phyloP scores from a whole-genome alignment of 805 yeast species.

The Teunomyces stri region DNA sequence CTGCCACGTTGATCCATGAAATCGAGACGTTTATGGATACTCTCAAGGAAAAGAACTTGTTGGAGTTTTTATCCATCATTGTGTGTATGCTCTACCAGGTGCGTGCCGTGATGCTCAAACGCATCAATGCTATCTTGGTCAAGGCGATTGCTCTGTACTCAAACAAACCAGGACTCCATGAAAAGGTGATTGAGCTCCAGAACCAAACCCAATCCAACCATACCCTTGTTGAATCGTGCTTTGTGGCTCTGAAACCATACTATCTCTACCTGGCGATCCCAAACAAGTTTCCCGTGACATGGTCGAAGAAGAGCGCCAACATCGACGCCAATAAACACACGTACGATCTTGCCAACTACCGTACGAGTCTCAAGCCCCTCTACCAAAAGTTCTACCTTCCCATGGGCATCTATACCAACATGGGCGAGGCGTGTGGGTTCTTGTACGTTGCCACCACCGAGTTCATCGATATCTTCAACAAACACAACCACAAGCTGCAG shows the following conservation, averaged over 20 bases:
- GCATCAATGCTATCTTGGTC: constrained; percentile 26
- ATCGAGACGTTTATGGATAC: constrained; percentile 6
- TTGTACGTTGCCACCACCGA: constrained; percentile 30
- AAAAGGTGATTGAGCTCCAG: constrained; percentile 27
- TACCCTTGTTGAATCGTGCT: constrained; percentile 19
- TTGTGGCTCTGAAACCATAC: constrained; percentile 26
- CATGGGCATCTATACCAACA: constrained; percentile 33
- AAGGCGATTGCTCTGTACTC: constrained; percentile 23
- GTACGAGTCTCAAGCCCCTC: constrained; percentile 19
- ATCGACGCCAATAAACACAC: constrained; percentile 9
- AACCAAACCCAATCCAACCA: constrained; percentile 24
- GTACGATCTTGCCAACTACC: constrained; percentile 10
- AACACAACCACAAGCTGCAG: constrained; percentile 11
- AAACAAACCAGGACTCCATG: constrained; percentile 15
- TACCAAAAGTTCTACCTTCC: constrained; percentile 33
- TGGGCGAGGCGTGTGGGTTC: constrained; percentile 32
- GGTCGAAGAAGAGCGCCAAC: constrained; percentile 20
- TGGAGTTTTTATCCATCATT: constrained; percentile 19
- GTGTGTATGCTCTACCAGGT: constrained; percentile 28
- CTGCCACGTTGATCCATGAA: constrained; percentile 19
- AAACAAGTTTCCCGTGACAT: constrained; percentile 29
- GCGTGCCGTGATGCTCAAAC: constrained; percentile 27
- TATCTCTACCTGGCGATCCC: constrained; percentile 26
- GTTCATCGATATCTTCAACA: constrained; percentile 24
- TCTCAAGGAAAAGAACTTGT: constrained; percentile 13